Conservation (phyloP, 768 basidiomycete genomes). For the Termitomyces sp. region DNA sequence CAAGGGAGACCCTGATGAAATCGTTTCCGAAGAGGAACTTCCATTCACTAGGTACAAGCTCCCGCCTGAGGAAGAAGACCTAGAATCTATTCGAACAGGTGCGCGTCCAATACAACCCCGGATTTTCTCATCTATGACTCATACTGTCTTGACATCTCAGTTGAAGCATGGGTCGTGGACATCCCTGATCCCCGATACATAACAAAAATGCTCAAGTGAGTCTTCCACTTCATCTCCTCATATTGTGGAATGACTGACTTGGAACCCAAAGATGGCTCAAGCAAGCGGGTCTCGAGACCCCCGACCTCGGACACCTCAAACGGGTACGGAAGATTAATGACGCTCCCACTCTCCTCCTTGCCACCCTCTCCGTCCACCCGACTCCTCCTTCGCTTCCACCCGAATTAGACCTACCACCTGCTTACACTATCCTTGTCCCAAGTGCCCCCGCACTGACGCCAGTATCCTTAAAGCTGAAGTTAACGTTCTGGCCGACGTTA, state of each 20-base stretch:
- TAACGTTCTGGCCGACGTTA: slow-evolving; percentile 81
- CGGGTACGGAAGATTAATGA: slow-evolving; percentile 58
- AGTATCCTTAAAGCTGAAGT: slow-evolving; percentile 62
- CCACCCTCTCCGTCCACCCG: slow-evolving; percentile 37
- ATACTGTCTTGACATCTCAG: slow-evolving; percentile 29
- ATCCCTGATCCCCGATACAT: slow-evolving; percentile 59
- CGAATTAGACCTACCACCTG: slow-evolving; percentile 41
- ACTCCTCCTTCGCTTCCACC: slow-evolving; percentile 47
- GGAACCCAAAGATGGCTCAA: slow-evolving; percentile 60
- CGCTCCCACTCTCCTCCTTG: slow-evolving; percentile 55
- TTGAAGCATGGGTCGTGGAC: slow-evolving; percentile 76
- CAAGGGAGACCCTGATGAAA: slow-evolving; percentile 38
- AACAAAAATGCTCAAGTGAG: slow-evolving; percentile 60
- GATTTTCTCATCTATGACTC: background rate
- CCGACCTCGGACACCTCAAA: slow-evolving; percentile 70
- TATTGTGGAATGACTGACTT: background rate
- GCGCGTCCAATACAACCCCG: slow-evolving; percentile 14
- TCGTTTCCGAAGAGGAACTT: slow-evolving; percentile 54
- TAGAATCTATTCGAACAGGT: slow-evolving; percentile 56
- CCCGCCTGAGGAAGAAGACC: slow-evolving; percentile 60
- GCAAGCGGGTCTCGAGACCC: slow-evolving; percentile 53
- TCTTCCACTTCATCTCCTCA: background rate
- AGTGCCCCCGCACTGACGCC: slow-evolving; percentile 62
- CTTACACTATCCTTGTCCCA: slow-evolving; percentile 64
- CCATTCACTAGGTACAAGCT: slow-evolving; percentile 65